Evolutionary conservation across 768 basidiomycete species (phyloP), one percentile per base, ranked within the genome.

Genomic region (Suillus brevipes): DNA sequence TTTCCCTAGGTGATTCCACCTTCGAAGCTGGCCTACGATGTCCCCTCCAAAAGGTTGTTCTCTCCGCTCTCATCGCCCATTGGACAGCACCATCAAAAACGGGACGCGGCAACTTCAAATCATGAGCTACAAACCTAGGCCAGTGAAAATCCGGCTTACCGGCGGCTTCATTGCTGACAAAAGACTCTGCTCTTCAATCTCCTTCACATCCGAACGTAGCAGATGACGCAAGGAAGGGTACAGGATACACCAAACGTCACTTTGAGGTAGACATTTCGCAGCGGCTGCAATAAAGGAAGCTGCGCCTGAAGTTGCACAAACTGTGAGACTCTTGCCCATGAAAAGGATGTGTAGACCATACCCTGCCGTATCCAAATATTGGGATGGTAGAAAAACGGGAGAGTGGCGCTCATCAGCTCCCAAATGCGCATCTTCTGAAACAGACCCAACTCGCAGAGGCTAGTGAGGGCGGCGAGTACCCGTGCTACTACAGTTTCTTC

Each of bases 301-400:
- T 20, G 96, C 88, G 28, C 92, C 95, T 97, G 66, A 10, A 66
- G 23, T 60, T 47, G 10, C 42, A 56, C 61, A 34, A 61, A 18
- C 49, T 67, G 8, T 63, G 20, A 59, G 31, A n/a, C 6, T 45
- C 56, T 25, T 38, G 23, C 47, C 34, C 12, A 60, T 57, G 13
- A n/a, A 10, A 50, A 14, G 61, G 18, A 55, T 23, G 8, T 3
- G 14, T 45, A 55, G 4, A 43, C 63, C 77, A n/a, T 36, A 90
- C 96, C 92, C 84, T 98, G 94, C 64, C 95, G 84, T 75, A 99
- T 93, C 97, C 97, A 99, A 25, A 88, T 78, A 74, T 97, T 96
- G 0, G 97, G 97, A 75, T 99, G 97, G 69, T 94, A 97, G 60
- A 99, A 78, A 76, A 99, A 96, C 1, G 92, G 92, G 37, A 95